Evolutionary conservation across 2,329 filamentous ascomycete species (phyloP).

Genomic region (Seiridium cupressi): DNA sequence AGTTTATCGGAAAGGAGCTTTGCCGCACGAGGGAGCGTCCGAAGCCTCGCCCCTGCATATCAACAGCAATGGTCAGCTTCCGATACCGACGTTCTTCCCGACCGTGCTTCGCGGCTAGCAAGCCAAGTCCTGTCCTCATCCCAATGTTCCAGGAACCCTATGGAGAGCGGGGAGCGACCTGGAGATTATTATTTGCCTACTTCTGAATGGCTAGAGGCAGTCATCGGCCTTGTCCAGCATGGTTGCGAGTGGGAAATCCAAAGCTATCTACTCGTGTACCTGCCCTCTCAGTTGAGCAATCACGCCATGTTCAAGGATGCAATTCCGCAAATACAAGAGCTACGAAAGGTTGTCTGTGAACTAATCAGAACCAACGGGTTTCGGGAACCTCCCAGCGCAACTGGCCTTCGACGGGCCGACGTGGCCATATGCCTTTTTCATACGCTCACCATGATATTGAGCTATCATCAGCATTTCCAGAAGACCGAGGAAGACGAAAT

Average conservation of each 20-base stretch:
- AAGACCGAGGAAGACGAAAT: slow-evolving; percentile 88
- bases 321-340: slow-evolving; percentile 69
- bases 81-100: slow-evolving; percentile 55
- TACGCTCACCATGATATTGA: slow-evolving; percentile 80
- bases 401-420: slow-evolving; percentile 81
- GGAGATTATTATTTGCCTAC: slow-evolving; percentile 52
- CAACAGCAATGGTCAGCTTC: slow-evolving; percentile 59
- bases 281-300: slow-evolving; percentile 86
- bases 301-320: slow-evolving; percentile 78
- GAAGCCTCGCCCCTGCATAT: slow-evolving; percentile 32
- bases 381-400: slow-evolving; percentile 76
- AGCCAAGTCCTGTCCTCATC: slow-evolving; percentile 51
- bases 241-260: slow-evolving; percentile 89
- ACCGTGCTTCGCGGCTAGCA: slow-evolving; percentile 39
- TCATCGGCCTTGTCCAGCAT: slow-evolving; percentile 71
- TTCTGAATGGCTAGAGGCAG: slow-evolving; percentile 71
- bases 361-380: slow-evolving; percentile 77
- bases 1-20: slow-evolving; percentile 35
- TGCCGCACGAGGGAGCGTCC: slow-evolving; percentile 39
- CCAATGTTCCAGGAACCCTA: background rate
- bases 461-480: slow-evolving; percentile 82
- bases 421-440: slow-evolving; percentile 88
- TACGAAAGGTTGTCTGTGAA: slow-evolving; percentile 77
- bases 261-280: slow-evolving; percentile 82
- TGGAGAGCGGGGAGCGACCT: slow-evolving; percentile 9